Evolutionary conservation across 2,329 filamentous ascomycete species (phyloP).

Genomic region (Monosporascus sp.): DNA sequence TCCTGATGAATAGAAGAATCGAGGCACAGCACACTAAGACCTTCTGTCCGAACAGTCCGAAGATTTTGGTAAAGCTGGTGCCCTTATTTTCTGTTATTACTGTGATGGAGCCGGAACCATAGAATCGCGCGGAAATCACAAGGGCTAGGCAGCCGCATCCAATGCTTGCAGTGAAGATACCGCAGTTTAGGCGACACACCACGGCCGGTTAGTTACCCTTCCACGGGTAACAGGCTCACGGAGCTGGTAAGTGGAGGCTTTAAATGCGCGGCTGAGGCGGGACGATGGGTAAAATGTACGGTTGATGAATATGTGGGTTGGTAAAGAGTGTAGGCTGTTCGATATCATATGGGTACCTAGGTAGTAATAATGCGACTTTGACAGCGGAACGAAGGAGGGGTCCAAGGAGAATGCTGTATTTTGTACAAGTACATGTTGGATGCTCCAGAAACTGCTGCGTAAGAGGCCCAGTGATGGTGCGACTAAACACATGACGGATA

Average conservation of each 20-base stretch:
- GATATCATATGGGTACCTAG: not conserved
- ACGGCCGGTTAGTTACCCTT: no score
- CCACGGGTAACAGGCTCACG: not conserved
- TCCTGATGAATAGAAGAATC: not conserved
- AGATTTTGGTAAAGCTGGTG: conserved; percentile 3
- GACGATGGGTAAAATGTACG: not conserved
- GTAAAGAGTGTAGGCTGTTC: not conserved
- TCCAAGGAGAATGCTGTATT: not conserved
- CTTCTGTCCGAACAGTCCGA: not conserved
- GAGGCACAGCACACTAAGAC: not conserved
- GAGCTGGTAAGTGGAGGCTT: not conserved
- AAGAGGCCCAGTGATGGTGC: not conserved
- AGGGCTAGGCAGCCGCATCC: no score
- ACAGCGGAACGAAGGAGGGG: not conserved
- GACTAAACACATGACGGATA: not conserved
- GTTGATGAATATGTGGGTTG: not conserved
- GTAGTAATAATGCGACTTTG: not conserved
- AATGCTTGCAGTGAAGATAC: no score
- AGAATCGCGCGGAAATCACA: no score
- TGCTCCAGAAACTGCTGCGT: not conserved
- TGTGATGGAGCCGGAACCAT: no score
- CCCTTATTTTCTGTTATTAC: conserved; percentile 12
- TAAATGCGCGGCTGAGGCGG: not conserved
- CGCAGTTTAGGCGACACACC: not conserved
- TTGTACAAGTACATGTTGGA: not conserved